Base-by-base conservation (phyloP, 2,329 filamentous ascomycete genomes). In the Penicillium sp. region DNA sequence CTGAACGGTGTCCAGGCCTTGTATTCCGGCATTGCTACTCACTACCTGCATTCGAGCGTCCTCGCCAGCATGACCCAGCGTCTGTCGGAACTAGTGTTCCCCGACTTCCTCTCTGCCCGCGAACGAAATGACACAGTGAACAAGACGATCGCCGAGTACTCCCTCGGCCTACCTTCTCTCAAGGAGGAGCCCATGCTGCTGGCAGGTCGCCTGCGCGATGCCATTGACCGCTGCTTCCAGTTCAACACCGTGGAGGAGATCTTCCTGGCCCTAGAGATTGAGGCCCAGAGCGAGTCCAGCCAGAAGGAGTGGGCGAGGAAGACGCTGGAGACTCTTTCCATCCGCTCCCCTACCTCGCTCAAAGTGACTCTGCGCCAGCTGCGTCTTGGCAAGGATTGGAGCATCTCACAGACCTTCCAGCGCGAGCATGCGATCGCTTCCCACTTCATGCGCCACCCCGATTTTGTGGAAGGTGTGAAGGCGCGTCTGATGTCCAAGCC, bases 1-100 rank as follows among this genome's bases (percentile, higher is more conserved):
- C 74, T 98, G 52, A 83, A 78, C 50, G 93, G 93, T 35, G 85
- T 84, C 10, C 87, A 97, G 66, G 86, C 85, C 42, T 90, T 95
- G 63, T 96, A 94, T 72, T 79, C 89, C 37, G 93, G 93, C 48
- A 77, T 98, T 59, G 93, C 93, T 50, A 97, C 93, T 11, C 93
- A 98, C 74, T 98, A 95, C 73, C 75, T 98, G 55, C 87, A 98
- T 77, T 95, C 91, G 35, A 89, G 87, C 50, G 85, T 85, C 56
- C 78, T 98, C 50, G 82, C 86, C 40, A 80, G 81, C 58, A 79
- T 98, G 47, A 89, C 95, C 68, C 78, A 83, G 16, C 87, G 91
- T 65, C 79, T 98, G 22, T 87, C 88, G 1, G 93, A 98, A 72
- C 78, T 98, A 52, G 80, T 84, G 23, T 98, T 98, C 76, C 79